Conservation (phyloP, 177 flowering plant genomes). For the Vitis hybrid region DNA sequence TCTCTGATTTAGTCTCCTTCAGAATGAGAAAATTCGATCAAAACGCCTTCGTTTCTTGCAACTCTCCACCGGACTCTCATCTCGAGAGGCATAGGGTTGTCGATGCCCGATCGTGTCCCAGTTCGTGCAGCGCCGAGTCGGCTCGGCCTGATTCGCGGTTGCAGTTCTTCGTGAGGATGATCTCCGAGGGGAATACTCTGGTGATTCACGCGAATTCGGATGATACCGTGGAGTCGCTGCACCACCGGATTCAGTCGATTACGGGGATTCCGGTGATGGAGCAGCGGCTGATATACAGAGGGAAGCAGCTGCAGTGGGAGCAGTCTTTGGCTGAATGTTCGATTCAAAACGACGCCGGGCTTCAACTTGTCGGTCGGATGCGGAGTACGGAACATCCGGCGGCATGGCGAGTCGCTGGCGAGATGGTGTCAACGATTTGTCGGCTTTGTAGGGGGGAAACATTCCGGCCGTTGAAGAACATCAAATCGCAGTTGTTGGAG, state of each 20-base stretch:
- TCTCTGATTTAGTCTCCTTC: slow-evolving; percentile 27
- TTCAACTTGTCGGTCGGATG: slow-evolving; percentile 78
- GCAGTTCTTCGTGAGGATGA: slow-evolving; percentile 68
- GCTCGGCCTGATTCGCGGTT: slow-evolving; percentile 13
- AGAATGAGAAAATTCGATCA: slow-evolving; percentile 47
- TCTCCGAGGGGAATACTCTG: slow-evolving; percentile 46
- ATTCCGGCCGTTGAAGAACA: not conserved
- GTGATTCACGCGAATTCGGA: slow-evolving; percentile 55
- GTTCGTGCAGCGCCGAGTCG: not conserved
- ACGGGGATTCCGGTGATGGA: slow-evolving; percentile 70
- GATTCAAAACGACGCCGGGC: slow-evolving; percentile 59
- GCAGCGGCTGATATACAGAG: slow-evolving; percentile 69
- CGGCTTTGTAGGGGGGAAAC: slow-evolving; percentile 32
- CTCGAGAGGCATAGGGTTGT: slow-evolving; percentile 11
- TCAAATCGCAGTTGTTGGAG: slow-evolving; percentile 27
- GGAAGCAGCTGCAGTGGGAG: slow-evolving; percentile 71
- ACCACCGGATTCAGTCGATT: slow-evolving; percentile 42
- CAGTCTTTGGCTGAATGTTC: slow-evolving; percentile 49
- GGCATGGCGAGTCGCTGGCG: slow-evolving; percentile 60
- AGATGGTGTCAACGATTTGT: slow-evolving; percentile 37
- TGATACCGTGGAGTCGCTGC: slow-evolving; percentile 65
- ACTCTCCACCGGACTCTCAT: not conserved
- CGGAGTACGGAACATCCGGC: slow-evolving; percentile 68
- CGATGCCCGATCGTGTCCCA: slow-evolving; percentile 16
- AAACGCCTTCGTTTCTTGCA: slow-evolving; percentile 21